Base-by-base conservation (phyloP, 352 stramenopile genomes). In the Albugo candida region DNA sequence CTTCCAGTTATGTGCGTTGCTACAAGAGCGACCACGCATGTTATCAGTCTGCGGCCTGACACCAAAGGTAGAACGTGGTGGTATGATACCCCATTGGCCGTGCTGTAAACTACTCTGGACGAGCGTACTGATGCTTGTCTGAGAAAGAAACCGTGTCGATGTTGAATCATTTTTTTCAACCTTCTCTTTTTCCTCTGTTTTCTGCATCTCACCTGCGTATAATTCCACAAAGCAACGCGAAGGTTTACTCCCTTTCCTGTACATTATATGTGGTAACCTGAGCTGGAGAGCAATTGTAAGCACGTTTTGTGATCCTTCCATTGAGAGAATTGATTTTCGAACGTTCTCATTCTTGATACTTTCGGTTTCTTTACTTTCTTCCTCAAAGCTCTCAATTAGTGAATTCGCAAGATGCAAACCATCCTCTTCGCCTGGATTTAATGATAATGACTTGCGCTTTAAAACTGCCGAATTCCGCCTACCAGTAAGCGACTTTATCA, bases 221-320 rank as follows among this genome's bases (percentile, higher is more conserved):
- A 88, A 54, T 57, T 88, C 76, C 36, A 84, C 53, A 37, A 74
- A 88, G 58, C 76, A 89, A 13, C 73, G 67, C 18, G 24, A 31
- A 31, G 24, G 24, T 31, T 31, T 31, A 10, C 8, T 31, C 24
- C 24, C 24, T 31, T 31, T 31, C 24, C 24, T 31, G 8, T 31
- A 31, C 24, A 31, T 31, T 8, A 31, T 10, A 31, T 31, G 3
- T 31, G 24, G 24, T 31, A 31, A 8, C 24, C 3, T 31, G 24
- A 31, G 24, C 53, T 86, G 76, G 3, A 83, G 45, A 13, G 73
- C 79, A 13, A 89, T 52, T 18, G 76, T 75, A n/a, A 89, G 53
- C n/a, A 86, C 60, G 41, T 84, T 83, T 35, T 86, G 71, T 13
- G 55, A 64, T 0, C 69, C 64, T 42, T 81, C 61, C 14, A 67